Evolutionary conservation across 75 land plant species (phyloP).

Genomic region (Adiantum capillusveneris): DNA sequence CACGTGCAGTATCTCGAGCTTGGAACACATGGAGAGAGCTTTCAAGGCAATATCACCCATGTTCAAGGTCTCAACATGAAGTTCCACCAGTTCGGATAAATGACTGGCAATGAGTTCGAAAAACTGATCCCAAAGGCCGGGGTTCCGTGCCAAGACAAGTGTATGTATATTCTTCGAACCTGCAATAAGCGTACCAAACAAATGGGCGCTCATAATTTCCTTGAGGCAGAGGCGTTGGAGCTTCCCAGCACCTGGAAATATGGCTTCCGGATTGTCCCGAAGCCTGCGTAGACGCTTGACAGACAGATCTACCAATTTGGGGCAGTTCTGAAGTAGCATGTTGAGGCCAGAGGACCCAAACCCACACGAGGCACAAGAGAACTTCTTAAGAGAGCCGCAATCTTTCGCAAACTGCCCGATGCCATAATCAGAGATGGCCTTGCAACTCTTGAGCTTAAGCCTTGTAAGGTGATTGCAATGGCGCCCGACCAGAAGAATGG

Average conservation of each 20-base stretch:
- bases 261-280: constrained; percentile 6
- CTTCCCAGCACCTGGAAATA: constrained; percentile 25
- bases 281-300: constrained; percentile 76
- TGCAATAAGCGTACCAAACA: constrained; percentile 58
- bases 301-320: constrained; percentile 57
- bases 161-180: constrained; percentile 49
- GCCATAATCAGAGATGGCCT: constrained; percentile 39
- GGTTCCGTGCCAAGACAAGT: constrained; percentile 50
- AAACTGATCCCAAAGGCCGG: constrained; percentile 73
- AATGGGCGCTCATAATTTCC: constrained; percentile 67
- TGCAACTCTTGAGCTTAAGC: constrained; percentile 48
- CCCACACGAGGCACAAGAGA: constrained; percentile 38
- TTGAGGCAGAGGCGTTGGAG: constrained; percentile 55
- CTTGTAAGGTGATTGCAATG: constrained; percentile 27
- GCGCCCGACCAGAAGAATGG: constrained; percentile 26
- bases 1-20: constrained; percentile 69
- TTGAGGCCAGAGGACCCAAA: constrained; percentile 37
- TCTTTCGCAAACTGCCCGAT: constrained; percentile 25
- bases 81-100: constrained; percentile 42
- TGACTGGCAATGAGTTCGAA: constrained; percentile 42
- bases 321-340: constrained; percentile 46
- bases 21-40: constrained; percentile 44
- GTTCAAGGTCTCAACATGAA: constrained; percentile 70
- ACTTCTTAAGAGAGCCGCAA: constrained; percentile 28
- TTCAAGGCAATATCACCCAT: constrained; percentile 55